Evolutionary conservation across 2,329 filamentous ascomycete genomes (phyloP), one percentile per base, ranked within the genome.

Genomic region (Fusarium nygamai): DNA sequence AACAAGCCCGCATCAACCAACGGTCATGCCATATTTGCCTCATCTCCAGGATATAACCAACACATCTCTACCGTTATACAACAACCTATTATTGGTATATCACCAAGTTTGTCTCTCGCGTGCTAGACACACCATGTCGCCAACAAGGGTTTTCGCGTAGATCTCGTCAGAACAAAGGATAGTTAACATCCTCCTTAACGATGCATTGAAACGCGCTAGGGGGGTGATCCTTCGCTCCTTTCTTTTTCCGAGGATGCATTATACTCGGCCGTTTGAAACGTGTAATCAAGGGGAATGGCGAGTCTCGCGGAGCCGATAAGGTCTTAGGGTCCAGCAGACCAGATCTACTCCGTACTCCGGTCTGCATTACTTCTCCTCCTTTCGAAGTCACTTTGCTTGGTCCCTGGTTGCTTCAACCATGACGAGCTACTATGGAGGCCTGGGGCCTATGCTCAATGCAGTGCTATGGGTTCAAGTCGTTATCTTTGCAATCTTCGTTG

Each of bases 381-480:
- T 14, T 22, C 8, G 2, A 47, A 22, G 5, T 16, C 0, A 47
- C 24, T 12, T 20, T 6, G 6, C 10, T 24, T 44, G 6, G 22
- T 12, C 19, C 8, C 13, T n/a, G 22, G 16, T 17, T 8, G 16
- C 22, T 43, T 3, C 16, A 16, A 16, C 16, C 39, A 72, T 73
- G 71, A 16, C 14, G 19, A 51, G 57, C 4, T 62, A 72, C 38
- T 73, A 72, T 5, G 61, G 71, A 54, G 64, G 71, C 22, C 33
- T 66, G 3, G 71, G 69, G 8, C 71, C 71, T 0, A 72, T 73
- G 71, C 51, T 54, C 17, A 72, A 72, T 27, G 48, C 19, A 6
- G 69, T 73, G 1, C 44, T 72, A 8, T 73, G 69, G 71, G 44
- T 61, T 14, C 34, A 73, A 14, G 71, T 72, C 5, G 47, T 73